phyloP scores from a whole-genome alignment of 306 rosid genomes.

The Fagus sylvatica region DNA sequence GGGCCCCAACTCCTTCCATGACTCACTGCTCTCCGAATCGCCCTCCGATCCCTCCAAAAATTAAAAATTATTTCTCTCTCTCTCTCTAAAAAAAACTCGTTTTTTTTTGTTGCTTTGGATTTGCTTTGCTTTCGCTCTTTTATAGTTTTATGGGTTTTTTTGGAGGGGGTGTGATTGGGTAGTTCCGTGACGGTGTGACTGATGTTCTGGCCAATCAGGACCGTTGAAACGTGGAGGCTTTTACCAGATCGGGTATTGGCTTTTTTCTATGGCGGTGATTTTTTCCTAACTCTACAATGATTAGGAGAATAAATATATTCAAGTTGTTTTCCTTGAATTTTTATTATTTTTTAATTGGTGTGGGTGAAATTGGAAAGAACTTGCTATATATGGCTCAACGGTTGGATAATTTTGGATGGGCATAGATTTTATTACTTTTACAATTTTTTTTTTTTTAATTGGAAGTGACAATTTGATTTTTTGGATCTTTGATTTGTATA shows the following conservation, averaged over 20 bases:
- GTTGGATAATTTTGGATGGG: no score
- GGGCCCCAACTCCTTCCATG: slow-evolving; percentile 99
- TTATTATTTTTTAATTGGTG: neutral
- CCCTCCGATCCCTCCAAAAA: slow-evolving; percentile 43
- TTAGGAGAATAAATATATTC: neutral
- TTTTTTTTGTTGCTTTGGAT: slow-evolving; percentile 18
- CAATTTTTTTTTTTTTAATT: no score
- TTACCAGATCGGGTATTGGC: neutral
- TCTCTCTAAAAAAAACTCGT: neutral
- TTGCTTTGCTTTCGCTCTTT: neutral
- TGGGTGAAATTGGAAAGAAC: neutral
- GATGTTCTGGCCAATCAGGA: slow-evolving; percentile 17
- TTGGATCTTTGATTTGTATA: no score
- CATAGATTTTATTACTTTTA: no score
- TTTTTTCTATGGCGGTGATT: neutral
- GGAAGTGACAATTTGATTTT: no score
- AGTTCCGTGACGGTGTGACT: neutral
- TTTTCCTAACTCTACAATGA: neutral
- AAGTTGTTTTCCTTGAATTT: no score
- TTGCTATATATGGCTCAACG: neutral
- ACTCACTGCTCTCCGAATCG: slow-evolving; percentile 43
- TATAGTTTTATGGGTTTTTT: no score
- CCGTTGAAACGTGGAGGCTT: slow-evolving; percentile 23
- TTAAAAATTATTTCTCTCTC: neutral
- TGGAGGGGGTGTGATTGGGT: slow-evolving; percentile 24